A percentile compares a stretch with the other conserved stretches of the same genome.
phyloP scores from a whole-genome alignment of 148 eudicot genomes.

The Nepenthes gracilis region DNA sequence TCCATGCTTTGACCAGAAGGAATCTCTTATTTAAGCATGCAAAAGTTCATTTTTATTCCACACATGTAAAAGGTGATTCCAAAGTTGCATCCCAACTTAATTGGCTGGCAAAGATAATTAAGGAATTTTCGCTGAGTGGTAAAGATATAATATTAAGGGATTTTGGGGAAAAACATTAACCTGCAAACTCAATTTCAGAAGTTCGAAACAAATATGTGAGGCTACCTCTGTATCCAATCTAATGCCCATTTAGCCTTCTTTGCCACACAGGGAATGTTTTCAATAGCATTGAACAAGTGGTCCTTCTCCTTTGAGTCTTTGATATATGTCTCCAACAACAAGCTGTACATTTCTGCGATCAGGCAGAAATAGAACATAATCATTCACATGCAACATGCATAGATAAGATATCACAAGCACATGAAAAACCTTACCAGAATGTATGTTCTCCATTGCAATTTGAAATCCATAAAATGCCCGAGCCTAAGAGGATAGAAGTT shows the following conservation, averaged over 20 bases:
- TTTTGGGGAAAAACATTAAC: too few species aligned
- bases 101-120: too few species aligned
- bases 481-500: slow-evolving; percentile 30
- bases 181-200: neutral
- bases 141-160: too few species aligned
- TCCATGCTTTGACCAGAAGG: too few species aligned
- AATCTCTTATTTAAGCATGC: too few species aligned
- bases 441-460: slow-evolving; percentile 80
- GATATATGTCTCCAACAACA: slow-evolving; percentile 66
- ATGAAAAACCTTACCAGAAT: slow-evolving; percentile 42
- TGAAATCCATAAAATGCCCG: slow-evolving; percentile 95
- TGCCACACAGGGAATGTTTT: slow-evolving; percentile 60
- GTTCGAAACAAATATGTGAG: neutral
- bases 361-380: slow-evolving; percentile 1
- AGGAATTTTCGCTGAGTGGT: too few species aligned
- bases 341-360: slow-evolving; percentile 72
- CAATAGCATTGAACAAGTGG: slow-evolving; percentile 66
- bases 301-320: slow-evolving; percentile 63
- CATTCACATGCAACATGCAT: slow-evolving; percentile 3
- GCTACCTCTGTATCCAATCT: slow-evolving; percentile 64
- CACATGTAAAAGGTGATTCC: too few species aligned
- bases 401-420: neutral
- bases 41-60: too few species aligned
- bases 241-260: slow-evolving; percentile 77
- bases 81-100: too few species aligned